Conservation (phyloP, 176 grass and related monocot genomes). For the Oryza nivara region DNA sequence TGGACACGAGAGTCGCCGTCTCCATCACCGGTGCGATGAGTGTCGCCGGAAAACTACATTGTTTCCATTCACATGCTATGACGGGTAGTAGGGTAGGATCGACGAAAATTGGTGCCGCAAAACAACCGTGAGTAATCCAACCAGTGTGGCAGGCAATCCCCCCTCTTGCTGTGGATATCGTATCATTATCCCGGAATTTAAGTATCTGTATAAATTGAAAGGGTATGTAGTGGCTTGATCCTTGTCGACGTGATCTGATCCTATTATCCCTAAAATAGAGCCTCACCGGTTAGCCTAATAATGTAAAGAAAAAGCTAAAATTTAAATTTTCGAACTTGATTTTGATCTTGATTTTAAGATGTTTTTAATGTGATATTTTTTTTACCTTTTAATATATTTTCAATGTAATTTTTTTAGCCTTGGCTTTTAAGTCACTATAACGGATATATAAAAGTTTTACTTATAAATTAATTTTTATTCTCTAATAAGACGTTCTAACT, state of each 20-base stretch:
- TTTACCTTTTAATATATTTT: no score
- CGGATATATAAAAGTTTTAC: no score
- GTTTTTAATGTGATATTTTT: no score
- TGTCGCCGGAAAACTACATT: background rate
- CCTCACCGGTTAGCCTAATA: no score
- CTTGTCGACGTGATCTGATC: background rate
- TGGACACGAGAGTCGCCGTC: slow-evolving; percentile 21
- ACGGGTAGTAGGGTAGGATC: background rate
- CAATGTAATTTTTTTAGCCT: no score
- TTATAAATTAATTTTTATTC: no score
- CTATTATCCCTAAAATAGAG: background rate
- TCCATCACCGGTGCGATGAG: background rate
- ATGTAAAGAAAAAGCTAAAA: no score
- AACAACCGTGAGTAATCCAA: background rate
- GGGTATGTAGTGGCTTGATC: background rate
- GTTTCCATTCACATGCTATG: slow-evolving; percentile 24
- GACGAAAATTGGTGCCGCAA: background rate
- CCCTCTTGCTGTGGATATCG: background rate
- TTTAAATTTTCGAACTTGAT: no score
- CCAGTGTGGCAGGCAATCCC: background rate
- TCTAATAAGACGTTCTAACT: no score
- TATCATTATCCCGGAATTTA: background rate
- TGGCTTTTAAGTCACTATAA: no score
- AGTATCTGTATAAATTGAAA: background rate
- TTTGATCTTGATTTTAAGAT: no score